phyloP scores from a whole-genome alignment of 495 filamentous ascomycete species.

The Penicillium fimorum region DNA sequence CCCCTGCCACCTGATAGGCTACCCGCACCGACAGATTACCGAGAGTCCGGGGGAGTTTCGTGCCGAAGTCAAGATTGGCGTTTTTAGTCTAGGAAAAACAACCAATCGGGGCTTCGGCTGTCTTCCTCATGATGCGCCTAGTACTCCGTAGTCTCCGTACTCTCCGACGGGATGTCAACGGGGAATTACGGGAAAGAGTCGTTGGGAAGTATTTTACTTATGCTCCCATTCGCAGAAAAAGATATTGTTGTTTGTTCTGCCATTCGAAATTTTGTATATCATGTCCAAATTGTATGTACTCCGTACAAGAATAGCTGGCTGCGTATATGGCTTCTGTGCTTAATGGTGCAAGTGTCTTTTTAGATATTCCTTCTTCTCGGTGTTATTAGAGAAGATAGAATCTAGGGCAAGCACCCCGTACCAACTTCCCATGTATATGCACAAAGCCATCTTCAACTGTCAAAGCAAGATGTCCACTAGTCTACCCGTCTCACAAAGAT shows the following conservation, averaged over 20 bases:
- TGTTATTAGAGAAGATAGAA: neutral
- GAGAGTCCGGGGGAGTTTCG: constrained; percentile 13
- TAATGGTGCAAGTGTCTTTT: neutral
- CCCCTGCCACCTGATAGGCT: constrained; percentile 15
- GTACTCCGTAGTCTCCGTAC: neutral
- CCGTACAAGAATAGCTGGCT: neutral
- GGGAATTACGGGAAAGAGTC: constrained; percentile 2
- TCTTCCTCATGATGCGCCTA: neutral
- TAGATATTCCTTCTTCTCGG: too few species aligned
- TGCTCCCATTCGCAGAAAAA: neutral
- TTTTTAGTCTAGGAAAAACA: neutral
- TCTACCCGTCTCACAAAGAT: too few species aligned
- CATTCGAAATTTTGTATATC: neutral
- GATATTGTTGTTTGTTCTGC: neutral
- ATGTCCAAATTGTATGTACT: neutral
- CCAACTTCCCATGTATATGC: too few species aligned
- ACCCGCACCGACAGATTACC: constrained; percentile 17
- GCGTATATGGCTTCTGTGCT: neutral
- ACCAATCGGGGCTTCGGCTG: constrained; percentile 6
- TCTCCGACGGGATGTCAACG: constrained; percentile 3
- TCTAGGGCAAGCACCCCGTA: too few species aligned
- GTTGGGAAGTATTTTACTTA: neutral
- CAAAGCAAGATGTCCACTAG: too few species aligned
- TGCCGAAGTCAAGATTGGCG: neutral
- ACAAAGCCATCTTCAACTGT: too few species aligned